Evolutionary conservation across 75 land plant species (phyloP), one percentile per base, ranked within the genome.

Genomic region (Sequoiadendron giganteum): DNA sequence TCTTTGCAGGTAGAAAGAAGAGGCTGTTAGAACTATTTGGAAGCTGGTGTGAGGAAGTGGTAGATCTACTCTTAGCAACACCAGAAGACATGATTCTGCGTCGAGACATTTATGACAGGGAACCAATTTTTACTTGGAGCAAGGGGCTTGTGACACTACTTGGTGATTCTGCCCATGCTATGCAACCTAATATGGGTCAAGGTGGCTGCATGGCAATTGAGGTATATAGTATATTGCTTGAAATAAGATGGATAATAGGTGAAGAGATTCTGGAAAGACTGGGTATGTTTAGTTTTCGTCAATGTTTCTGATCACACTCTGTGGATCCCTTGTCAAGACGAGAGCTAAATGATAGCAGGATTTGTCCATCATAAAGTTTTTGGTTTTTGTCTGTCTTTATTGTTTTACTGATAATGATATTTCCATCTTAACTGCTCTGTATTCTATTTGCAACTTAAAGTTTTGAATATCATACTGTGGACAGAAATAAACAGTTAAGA

Each of bases 201-300:
- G 93, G 93, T 32, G 93, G 93, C 30, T 91, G 93, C 38, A 93
- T 93, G 93, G 93, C 93, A 55, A 93, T 93, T 85, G 93, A 93
- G 89, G 92, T 91, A 90, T 11, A 42, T 43, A 0, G 3, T 47
- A 25, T 43, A 42, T 47, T 40, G 5, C 47, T 82, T 82, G 28
- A 82, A 48, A 85, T 79, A 39, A 48, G n/a, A 49, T 85, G 21
- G 36, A 85, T 47, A 14, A 82, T 28, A 28, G 55, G 14, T 13
- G 55, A 52, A 13, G 2, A 11, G 55, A 16, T 52, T 52, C 55
- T 52, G 55, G 55, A 52, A 52, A 13, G 55, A 52, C 55, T 13
- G 3, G 13, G 15, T 52, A 49, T 49, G 15, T 52, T 52, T 52
- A 52, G 55, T 52, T 52, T 52, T 52, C 15, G 14, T 52, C 55